These are phyloP conservation scores for Fusarium tupiense DNA, from an alignment of 2,329 filamentous ascomycete species.

Conservation along the genomic window DNA sequence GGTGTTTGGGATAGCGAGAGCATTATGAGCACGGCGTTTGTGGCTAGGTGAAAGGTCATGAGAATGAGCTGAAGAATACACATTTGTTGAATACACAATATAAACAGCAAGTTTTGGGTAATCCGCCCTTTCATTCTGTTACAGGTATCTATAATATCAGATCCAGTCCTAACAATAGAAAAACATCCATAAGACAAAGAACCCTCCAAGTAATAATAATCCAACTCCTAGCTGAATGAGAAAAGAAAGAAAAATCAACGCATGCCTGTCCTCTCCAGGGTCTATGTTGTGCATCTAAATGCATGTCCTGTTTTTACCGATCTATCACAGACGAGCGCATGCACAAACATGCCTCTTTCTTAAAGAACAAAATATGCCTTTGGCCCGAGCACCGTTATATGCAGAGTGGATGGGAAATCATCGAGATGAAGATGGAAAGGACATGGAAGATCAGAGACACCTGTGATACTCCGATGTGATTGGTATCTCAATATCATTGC, in stretches of 20 bases:
- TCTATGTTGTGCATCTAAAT: slow-evolving; percentile 37
- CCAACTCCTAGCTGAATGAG: slow-evolving; percentile 29
- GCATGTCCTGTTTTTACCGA: slow-evolving; percentile 29
- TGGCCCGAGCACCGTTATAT: slow-evolving; percentile 27
- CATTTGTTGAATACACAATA: background rate
- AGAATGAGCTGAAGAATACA: background rate
- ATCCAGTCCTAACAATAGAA: background rate
- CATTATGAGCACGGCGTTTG: background rate
- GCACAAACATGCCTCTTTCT: slow-evolving; percentile 22
- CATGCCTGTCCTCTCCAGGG: slow-evolving; percentile 12
- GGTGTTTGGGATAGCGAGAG: no score
- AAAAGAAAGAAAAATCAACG: background rate
- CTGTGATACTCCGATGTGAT: slow-evolving; percentile 1
- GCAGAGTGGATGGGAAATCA: slow-evolving; percentile 1
- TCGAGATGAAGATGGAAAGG: slow-evolving; percentile 8
- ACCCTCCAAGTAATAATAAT: background rate
- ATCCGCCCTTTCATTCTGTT: slow-evolving; percentile 27
- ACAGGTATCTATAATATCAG: slow-evolving; percentile 35
- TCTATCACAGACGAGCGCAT: slow-evolving; percentile 35
- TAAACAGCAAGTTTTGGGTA: background rate
- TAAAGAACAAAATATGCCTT: slow-evolving; percentile 26
- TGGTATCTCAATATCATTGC: slow-evolving; percentile 20
- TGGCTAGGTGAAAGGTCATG: background rate
- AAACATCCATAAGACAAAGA: background rate
- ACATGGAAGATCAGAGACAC: slow-evolving; percentile 6